These are phyloP conservation scores for Clitocybe nebularis DNA, from an alignment of 1,284 basidiomycete genomes.

Conservation along the genomic window DNA sequence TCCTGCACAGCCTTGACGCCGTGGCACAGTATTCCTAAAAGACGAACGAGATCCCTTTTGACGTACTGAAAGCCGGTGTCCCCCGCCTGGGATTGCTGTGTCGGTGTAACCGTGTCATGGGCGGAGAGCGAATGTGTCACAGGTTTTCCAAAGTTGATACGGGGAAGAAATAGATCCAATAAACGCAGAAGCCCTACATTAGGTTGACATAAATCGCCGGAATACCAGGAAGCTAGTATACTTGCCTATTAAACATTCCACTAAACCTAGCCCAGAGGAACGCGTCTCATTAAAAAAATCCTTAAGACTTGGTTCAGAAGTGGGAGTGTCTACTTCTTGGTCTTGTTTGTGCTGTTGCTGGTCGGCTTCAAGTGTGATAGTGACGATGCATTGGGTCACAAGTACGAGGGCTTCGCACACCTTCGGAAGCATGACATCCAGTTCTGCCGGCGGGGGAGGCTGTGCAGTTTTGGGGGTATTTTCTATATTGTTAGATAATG, in stretches of 20 bases:
- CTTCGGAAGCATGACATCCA: constrained; percentile 68
- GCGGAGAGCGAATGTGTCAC: constrained; percentile 26
- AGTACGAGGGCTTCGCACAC: constrained; percentile 79
- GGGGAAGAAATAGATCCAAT: constrained; percentile 72
- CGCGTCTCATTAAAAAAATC: constrained; percentile 40
- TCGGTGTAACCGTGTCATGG: constrained; percentile 20
- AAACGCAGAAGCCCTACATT: constrained; percentile 60
- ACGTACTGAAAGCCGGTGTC: constrained; percentile 72
- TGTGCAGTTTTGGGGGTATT: constrained; percentile 14
- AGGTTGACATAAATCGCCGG: constrained; percentile 11
- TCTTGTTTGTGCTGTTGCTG: constrained; percentile 26
- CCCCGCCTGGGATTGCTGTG: constrained; percentile 27
- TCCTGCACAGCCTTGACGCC: constrained; percentile 67
- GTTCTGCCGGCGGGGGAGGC: constrained; percentile 28
- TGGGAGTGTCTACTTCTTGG: constrained; percentile 4
- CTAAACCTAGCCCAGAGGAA: constrained; percentile 42
- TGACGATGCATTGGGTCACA: constrained; percentile 70
- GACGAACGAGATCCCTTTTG: constrained; percentile 79
- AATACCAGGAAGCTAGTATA: constrained; percentile 12
- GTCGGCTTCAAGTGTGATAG: constrained; percentile 56
- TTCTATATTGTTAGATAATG: constrained; percentile 9
- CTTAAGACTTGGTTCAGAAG: constrained; percentile 26
- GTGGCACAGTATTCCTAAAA: constrained; percentile 73
- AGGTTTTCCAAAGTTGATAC: constrained; percentile 69
- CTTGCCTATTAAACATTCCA: constrained; percentile 62